phyloP scores from a whole-genome alignment of 768 basidiomycete species.

The Calocybe indica region DNA sequence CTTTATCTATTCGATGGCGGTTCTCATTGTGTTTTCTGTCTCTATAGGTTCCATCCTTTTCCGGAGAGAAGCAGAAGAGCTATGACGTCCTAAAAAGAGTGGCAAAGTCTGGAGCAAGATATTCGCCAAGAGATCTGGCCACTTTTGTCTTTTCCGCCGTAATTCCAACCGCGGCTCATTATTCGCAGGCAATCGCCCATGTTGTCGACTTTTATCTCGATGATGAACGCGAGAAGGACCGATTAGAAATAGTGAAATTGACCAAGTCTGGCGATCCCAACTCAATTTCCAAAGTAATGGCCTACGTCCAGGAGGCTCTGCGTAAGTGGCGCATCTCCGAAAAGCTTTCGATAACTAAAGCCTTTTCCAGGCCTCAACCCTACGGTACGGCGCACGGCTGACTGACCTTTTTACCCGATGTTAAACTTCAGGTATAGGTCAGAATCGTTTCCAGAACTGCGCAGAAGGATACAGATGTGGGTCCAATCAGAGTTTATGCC shows the following conservation, averaged over 20 bases:
- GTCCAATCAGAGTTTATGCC: constrained; percentile 18
- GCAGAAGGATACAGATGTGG: constrained; percentile 18
- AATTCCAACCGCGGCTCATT: constrained; percentile 50
- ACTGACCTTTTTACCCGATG: neutral
- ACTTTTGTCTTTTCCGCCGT: constrained; percentile 45
- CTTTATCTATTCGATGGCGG: too few relatives aligned
- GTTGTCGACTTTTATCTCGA: constrained; percentile 58
- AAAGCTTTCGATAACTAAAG: neutral
- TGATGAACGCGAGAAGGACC: constrained; percentile 24
- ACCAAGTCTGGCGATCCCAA: constrained; percentile 15
- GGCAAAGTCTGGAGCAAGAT: too few relatives aligned
- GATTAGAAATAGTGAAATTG: constrained; percentile 34
- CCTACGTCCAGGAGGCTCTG: constrained; percentile 42
- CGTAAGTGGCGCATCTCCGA: constrained; percentile 19
- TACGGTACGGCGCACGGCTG: constrained; percentile 16
- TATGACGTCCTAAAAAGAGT: constrained; percentile 28
- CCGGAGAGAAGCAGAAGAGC: constrained; percentile 1
- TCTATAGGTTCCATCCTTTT: too few relatives aligned
- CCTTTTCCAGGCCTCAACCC: constrained; percentile 23
- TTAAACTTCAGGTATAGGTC: constrained; percentile 19
- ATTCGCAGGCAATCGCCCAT: constrained; percentile 49
- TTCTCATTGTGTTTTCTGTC: too few relatives aligned
- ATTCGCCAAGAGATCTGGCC: constrained; percentile 28
- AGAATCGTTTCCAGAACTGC: constrained; percentile 37
- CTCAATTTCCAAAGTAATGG: constrained; percentile 26